Percentiles rank a stretch among this genome's conserved stretches.
phyloP scores from a whole-genome alignment of 371 early-diverging fungal species.

The Ecytonucleospora hepatopenaei region DNA sequence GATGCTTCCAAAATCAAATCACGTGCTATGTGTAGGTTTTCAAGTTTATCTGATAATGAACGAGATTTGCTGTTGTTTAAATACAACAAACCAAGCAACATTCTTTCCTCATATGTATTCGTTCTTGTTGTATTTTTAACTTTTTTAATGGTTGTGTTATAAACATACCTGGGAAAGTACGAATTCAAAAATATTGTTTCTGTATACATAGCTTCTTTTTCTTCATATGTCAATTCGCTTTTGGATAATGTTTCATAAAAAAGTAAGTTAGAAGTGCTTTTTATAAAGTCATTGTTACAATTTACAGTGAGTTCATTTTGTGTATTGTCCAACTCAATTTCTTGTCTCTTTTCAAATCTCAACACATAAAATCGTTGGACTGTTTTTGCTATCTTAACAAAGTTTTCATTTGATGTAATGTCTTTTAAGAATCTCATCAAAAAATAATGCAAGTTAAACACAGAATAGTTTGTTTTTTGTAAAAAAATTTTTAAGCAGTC shows the following conservation, averaged over 20 bases:
- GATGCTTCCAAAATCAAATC: conserved; percentile 22
- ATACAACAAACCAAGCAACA: conserved; percentile 23
- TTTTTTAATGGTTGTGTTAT: conserved; percentile 3
- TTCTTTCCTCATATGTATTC: background rate
- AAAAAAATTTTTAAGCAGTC: conserved; percentile 25
- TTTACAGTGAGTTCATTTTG: background rate
- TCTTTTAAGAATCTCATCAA: conserved; percentile 31
- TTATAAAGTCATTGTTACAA: background rate
- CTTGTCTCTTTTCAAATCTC: background rate
- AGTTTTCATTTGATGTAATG: conserved; percentile 27
- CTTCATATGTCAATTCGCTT: background rate
- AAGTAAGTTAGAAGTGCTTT: background rate
- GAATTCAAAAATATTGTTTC: conserved; percentile 1
- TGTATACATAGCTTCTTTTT: background rate
- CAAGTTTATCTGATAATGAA: conserved; percentile 39
- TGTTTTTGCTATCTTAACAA: conserved; percentile 40
- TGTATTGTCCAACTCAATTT: background rate
- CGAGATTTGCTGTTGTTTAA: conserved; percentile 48
- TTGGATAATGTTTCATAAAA: too few relatives aligned
- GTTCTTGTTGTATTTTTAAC: background rate
- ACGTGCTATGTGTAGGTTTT: conserved; percentile 43
- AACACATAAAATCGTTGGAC: conserved; percentile 17
- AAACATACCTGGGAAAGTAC: conserved; percentile 11
- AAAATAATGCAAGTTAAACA: conserved; percentile 45
- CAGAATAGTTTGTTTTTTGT: conserved; percentile 7